These are phyloP conservation scores for Malassezia sp. DNA, from an alignment of 1,284 basidiomycete genomes.

Conservation along the genomic window DNA sequence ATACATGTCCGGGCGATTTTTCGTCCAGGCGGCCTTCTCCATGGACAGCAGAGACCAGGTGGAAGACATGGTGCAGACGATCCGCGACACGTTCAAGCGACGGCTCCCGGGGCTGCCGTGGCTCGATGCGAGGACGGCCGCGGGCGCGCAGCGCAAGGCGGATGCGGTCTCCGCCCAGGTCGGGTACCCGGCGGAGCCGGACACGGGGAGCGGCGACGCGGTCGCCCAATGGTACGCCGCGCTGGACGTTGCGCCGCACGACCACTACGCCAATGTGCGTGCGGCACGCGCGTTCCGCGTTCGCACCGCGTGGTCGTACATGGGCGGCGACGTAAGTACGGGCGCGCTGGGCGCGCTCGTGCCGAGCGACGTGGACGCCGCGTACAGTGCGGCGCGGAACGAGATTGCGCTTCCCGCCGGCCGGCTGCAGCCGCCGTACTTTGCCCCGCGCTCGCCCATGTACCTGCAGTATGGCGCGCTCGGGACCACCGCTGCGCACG, in stretches of 20 bases:
- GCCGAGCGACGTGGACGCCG: conserved; percentile 53
- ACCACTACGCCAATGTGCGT: conserved; percentile 76
- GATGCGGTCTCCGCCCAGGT: conserved; percentile 70
- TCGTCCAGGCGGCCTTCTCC: conserved; percentile 74
- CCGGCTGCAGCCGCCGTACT: conserved; percentile 85
- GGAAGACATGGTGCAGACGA: conserved; percentile 73
- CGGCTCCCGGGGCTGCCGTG: conserved; percentile 68
- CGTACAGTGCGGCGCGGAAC: conserved; percentile 38
- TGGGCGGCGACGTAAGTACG: conserved; percentile 62
- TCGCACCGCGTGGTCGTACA: conserved; percentile 58
- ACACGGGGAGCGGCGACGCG: conserved; percentile 53
- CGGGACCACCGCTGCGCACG: conserved; percentile 37
- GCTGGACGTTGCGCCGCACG: conserved; percentile 57
- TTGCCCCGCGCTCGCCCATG: conserved; percentile 69
- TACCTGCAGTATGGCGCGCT: conserved; percentile 70
- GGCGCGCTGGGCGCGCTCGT: conserved; percentile 76
- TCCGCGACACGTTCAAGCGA: conserved; percentile 70
- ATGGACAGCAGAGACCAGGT: conserved; percentile 68
- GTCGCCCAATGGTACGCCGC: conserved; percentile 57
- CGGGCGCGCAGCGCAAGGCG: conserved; percentile 75
- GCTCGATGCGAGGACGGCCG: conserved; percentile 79
- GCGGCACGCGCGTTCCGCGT: conserved; percentile 51
- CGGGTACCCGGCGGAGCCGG: conserved; percentile 68
- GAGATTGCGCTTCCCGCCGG: conserved; percentile 95
- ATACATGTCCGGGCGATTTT: conserved; percentile 54